Conservation (phyloP, 1,284 basidiomycete species). For the Ceratobasidium theobromae region DNA sequence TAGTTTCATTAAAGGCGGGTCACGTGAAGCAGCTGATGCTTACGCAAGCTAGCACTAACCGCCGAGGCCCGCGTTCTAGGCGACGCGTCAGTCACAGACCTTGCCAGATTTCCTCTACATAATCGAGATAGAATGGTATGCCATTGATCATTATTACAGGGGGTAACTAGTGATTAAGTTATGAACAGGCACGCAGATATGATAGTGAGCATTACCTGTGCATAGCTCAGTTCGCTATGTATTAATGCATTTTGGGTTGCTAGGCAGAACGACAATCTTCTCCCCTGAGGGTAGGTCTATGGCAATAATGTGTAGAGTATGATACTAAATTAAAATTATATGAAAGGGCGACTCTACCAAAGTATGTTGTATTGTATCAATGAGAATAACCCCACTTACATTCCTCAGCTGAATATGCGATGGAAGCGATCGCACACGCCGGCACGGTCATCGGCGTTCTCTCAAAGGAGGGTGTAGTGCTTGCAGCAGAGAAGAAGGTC, state of each 20-base stretch:
- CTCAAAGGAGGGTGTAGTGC: constrained; percentile 93
- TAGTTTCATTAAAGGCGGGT: background rate
- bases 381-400: background rate
- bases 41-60: constrained; percentile 11
- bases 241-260: constrained; percentile 34
- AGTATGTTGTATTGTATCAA: constrained; percentile 54
- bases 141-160: background rate
- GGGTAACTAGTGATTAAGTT: background rate
- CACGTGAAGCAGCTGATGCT: background rate
- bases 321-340: constrained; percentile 19
- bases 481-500: constrained; percentile 99
- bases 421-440: constrained; percentile 98
- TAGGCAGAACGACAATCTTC: constrained; percentile 93
- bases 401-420: constrained; percentile 90
- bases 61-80: constrained; percentile 19
- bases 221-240: background rate
- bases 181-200: constrained; percentile 35
- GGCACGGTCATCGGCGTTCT: constrained; percentile 93
- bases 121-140: constrained; percentile 23
- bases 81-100: constrained; percentile 30
- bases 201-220: constrained; percentile 31
- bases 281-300: constrained; percentile 80
- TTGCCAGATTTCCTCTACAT: background rate
- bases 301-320: too few relatives aligned
- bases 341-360: constrained; percentile 84